Evolutionary conservation across 1,284 basidiomycete species (phyloP).

Genomic region (Irpex sp.): DNA sequence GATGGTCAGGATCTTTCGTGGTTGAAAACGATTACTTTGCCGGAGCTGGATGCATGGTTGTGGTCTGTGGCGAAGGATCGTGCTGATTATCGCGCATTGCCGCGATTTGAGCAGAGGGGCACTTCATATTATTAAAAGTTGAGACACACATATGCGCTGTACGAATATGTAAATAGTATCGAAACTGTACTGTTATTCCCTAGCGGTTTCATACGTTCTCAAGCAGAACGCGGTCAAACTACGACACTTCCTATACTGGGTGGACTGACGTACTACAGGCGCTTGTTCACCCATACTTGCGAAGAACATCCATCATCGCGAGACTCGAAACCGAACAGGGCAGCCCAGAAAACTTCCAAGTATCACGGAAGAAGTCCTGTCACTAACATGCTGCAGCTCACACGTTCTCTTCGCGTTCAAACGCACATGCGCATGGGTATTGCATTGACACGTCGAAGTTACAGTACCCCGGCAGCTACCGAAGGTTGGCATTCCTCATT

Average conservation of each 20-base stretch:
- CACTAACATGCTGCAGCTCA: background rate
- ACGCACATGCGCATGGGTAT: background rate
- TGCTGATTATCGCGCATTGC: slow-evolving; percentile 58
- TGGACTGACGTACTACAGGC: slow-evolving; percentile 1
- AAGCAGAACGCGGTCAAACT: background rate
- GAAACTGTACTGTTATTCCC: too few relatives aligned
- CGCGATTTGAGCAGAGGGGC: slow-evolving; percentile 58
- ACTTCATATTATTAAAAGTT: slow-evolving; percentile 59
- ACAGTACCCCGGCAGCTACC: slow-evolving; percentile 7
- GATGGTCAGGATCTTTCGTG: slow-evolving; percentile 35
- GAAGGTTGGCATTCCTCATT: slow-evolving; percentile 1
- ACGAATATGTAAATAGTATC: background rate
- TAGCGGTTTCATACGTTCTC: background rate
- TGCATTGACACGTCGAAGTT: slow-evolving; percentile 7
- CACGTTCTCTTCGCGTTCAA: background rate
- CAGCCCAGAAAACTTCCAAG: background rate
- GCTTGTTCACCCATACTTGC: background rate
- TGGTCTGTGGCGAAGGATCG: slow-evolving; percentile 77
- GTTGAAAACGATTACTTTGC: slow-evolving; percentile 54
- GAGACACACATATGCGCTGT: background rate
- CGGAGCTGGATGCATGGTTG: slow-evolving; percentile 70
- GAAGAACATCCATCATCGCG: background rate
- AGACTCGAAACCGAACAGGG: background rate
- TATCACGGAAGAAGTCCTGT: background rate
- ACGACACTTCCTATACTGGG: slow-evolving; percentile 5